phyloP scores from a whole-genome alignment of 2,329 filamentous ascomycete species.

The Colletotrichum musicola region DNA sequence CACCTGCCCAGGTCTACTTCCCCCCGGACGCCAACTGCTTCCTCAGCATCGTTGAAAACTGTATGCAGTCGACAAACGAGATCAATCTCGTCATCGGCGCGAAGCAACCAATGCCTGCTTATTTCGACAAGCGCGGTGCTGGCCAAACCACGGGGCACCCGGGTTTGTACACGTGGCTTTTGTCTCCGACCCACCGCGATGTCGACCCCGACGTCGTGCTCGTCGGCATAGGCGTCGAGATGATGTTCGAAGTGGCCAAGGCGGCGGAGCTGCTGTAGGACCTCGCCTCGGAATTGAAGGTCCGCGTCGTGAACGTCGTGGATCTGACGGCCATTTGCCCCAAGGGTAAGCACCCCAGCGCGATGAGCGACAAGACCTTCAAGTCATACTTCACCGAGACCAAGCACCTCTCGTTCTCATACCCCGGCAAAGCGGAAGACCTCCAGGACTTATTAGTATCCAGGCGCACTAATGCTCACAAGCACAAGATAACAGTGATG shows the following conservation, averaged over 20 bases:
- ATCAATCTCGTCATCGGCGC: conserved; percentile 77
- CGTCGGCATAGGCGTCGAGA: conserved; percentile 73
- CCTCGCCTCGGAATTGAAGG: conserved; percentile 63
- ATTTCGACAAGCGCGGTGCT: conserved; percentile 70
- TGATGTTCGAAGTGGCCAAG: conserved; percentile 74
- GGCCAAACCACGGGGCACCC: conserved; percentile 67
- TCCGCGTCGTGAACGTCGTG: conserved; percentile 75
- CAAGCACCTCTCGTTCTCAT: conserved; percentile 72
- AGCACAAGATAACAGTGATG: conserved; percentile 66
- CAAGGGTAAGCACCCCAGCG: conserved; percentile 69
- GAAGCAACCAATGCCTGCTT: conserved; percentile 74
- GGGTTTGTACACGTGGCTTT: conserved; percentile 74
- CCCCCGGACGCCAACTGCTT: conserved; percentile 78
- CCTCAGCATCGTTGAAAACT: conserved; percentile 73
- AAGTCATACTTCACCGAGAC: conserved; percentile 68
- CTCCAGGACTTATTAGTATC: conserved; percentile 70
- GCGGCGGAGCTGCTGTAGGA: conserved; percentile 68
- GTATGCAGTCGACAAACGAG: conserved; percentile 72
- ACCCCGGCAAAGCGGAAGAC: conserved; percentile 74
- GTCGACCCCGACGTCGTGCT: conserved; percentile 72
- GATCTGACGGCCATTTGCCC: conserved; percentile 73
- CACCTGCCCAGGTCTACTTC: conserved; percentile 70
- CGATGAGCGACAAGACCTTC: conserved; percentile 65
- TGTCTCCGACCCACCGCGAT: conserved; percentile 68
- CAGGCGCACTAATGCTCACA: conserved; percentile 57